phyloP scores from a whole-genome alignment of 306 rosid species.

The Cucurbita ficifolia region DNA sequence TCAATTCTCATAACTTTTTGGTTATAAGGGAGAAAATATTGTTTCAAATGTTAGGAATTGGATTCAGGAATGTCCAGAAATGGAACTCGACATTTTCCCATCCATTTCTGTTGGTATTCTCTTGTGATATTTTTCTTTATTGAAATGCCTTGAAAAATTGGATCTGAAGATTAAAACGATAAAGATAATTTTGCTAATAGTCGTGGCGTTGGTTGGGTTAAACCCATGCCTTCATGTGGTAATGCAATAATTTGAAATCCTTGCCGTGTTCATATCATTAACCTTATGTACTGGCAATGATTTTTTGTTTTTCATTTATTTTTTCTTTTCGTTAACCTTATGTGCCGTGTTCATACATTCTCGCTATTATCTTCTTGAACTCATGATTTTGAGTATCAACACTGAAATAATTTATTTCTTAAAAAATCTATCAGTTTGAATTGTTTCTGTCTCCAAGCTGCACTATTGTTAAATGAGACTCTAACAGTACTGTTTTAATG shows the following conservation, averaged over 20 bases:
- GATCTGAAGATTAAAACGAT: neutral
- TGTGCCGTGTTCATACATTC: neutral
- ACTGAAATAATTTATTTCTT: neutral
- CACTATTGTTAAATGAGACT: conserved; percentile 58
- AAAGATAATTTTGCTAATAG: neutral
- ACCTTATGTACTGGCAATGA: neutral
- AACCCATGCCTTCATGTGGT: neutral
- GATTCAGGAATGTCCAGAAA: neutral
- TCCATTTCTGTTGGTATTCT: neutral
- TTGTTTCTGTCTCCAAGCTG: conserved; percentile 40
- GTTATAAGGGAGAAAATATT: neutral
- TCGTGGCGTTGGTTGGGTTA: neutral
- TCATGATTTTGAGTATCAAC: neutral
- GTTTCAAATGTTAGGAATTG: neutral
- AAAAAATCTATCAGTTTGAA: neutral
- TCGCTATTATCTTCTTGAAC: neutral
- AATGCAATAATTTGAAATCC: neutral
- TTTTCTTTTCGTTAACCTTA: too few relatives aligned
- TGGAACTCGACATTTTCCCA: neutral
- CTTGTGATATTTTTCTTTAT: neutral
- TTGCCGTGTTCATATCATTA: too few relatives aligned
- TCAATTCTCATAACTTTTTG: neutral
- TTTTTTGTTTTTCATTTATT: too few relatives aligned
- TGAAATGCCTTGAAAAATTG: neutral
- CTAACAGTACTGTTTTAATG: conserved; percentile 3